Evolutionary conservation across 345 rosid genomes (phyloP).

Genomic region (Populus ilicifolia): DNA sequence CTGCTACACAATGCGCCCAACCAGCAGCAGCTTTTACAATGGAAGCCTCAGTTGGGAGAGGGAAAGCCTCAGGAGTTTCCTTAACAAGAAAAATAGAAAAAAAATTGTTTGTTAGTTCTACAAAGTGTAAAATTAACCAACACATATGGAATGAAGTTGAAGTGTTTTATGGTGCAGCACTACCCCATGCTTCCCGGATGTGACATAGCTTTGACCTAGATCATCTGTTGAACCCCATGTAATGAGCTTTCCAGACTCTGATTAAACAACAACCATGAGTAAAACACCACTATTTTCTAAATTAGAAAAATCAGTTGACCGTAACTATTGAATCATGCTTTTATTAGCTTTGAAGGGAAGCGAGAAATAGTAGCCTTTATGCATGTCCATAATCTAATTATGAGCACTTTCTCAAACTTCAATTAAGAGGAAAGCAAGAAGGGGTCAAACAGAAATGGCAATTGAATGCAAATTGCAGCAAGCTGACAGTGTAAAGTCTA

Average conservation of each 20-base stretch:
- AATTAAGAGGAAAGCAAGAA: background rate
- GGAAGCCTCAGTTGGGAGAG: conserved; percentile 73
- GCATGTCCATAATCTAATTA: background rate
- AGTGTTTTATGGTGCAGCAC: conserved; percentile 5
- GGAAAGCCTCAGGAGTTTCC: conserved; percentile 96
- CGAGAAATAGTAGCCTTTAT: background rate
- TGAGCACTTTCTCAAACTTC: background rate
- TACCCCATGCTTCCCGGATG: conserved; percentile 98
- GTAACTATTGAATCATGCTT: background rate
- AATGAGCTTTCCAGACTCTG: conserved; percentile 91
- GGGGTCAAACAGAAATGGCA: background rate
- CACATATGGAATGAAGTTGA: background rate
- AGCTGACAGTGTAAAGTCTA: background rate
- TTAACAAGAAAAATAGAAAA: conserved; percentile 17
- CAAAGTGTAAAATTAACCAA: background rate
- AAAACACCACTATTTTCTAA: background rate
- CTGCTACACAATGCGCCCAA: conserved; percentile 97
- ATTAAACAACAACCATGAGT: conserved; percentile 15
- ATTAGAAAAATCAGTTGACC: background rate
- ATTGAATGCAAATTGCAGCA: background rate
- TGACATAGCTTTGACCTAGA: conserved; percentile 94
- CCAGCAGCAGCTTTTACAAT: conserved; percentile 78
- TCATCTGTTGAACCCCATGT: conserved; percentile 99
- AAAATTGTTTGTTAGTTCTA: conserved; percentile 5
- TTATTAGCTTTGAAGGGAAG: background rate